Evolutionary conservation across 2,329 filamentous ascomycete species (phyloP), one percentile per base, ranked within the genome.

Genomic region (Shiraia bambusicola): DNA sequence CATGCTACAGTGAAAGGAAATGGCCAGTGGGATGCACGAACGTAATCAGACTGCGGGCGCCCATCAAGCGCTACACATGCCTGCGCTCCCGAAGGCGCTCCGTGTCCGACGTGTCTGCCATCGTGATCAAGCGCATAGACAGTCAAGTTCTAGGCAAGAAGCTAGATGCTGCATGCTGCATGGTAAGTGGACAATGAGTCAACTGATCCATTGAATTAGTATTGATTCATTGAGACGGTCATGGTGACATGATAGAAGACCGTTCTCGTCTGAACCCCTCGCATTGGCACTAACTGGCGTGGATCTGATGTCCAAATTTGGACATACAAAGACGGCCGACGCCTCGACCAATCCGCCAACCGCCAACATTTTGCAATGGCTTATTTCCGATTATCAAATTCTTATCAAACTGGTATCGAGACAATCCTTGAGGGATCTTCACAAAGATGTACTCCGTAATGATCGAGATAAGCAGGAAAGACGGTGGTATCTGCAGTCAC

Each of bases 241-340:
- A 54, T 58, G 24, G 46, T 56, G 52, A 59, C 47, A 44, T 22
- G 51, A 42, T 28, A n/a, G 43, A 16, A 52, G 51, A 48, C 55
- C 40, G 47, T 52, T 54, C 52, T 58, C 40, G 50, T 51, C 45
- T 26, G 37, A 52, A 47, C 56, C 56, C 57, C 57, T 58, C 57
- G 46, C 46, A 40, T 42, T 52, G 47, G 58, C 54, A 58, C 54
- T 52, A 52, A 48, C 56, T 53, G 40, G 40, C 34, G 54, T 61
- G 58, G 58, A 59, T 61, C 48, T 43, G 49, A 59, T 61, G 52
- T 59, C 58, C 58, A 37, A 50, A 55, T 57, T 42, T 47, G 58
- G 58, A 54, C 49, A 58, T 54, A 39, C 29, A 49, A 58, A 44
- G 47, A 50, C 46, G 54, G 40, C 40, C 48, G 34, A 50, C 50